A percentile compares a stretch with the other conserved stretches of the same genome.
Evolutionary conservation across 371 early-diverging fungal species (phyloP).

Genomic region (Mortierella sp.): DNA sequence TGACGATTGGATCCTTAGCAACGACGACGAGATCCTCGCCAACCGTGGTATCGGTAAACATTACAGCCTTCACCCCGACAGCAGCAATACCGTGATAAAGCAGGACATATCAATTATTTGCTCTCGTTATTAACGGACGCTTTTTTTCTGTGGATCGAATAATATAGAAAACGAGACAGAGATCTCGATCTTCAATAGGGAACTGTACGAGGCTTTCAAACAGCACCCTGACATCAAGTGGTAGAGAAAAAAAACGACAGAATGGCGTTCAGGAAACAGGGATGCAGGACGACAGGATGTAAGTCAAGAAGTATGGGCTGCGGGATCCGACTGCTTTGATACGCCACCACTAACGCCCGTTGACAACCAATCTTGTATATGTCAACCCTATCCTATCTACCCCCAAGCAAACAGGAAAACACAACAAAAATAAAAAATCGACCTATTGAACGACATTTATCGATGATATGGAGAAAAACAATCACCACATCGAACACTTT

Average conservation of each 20-base stretch:
- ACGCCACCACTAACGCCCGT: no score
- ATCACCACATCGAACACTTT: no score
- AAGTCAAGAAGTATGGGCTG: neutral
- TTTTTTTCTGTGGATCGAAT: neutral
- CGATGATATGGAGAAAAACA: no score
- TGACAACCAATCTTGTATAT: no score
- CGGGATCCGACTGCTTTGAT: neutral
- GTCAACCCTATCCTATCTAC: no score
- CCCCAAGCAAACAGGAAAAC: no score
- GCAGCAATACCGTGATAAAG: no score
- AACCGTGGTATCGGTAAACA: constrained; percentile 74
- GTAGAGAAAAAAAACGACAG: constrained; percentile 42
- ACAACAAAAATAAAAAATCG: no score
- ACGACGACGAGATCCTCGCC: constrained; percentile 73
- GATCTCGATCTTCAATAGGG: constrained; percentile 84
- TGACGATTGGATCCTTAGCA: constrained; percentile 72
- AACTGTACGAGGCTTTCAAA: constrained; percentile 80
- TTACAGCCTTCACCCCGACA: neutral
- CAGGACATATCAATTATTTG: neutral
- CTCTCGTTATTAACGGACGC: constrained; percentile 3
- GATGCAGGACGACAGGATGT: neutral
- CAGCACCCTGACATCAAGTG: constrained; percentile 88
- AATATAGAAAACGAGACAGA: constrained; percentile 86
- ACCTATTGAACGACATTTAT: no score
- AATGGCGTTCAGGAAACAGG: neutral